Conservation (phyloP, 2,329 filamentous ascomycete species). For the Camptophora hylomeconis region DNA sequence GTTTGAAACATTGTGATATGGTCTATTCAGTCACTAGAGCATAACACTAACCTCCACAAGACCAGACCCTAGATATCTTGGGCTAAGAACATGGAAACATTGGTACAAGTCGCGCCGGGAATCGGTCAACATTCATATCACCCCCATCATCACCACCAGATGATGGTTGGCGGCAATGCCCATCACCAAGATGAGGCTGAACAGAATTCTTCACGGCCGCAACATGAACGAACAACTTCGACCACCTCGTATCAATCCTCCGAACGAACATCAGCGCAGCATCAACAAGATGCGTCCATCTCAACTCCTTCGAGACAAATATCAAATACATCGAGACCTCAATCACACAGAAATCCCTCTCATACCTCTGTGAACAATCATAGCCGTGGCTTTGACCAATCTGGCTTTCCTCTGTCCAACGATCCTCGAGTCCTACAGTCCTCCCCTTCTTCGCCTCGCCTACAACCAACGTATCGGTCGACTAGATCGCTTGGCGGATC, state of each 20-base stretch:
- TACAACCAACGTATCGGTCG: constrained; percentile 33
- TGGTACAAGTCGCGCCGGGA: constrained; percentile 62
- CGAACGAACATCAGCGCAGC: constrained; percentile 5
- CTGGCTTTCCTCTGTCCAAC: constrained; percentile 19
- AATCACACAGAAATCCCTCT: too few species aligned
- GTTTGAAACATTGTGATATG: too few species aligned
- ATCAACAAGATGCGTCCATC: too few species aligned
- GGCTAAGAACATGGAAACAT: constrained; percentile 48
- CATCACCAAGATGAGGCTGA: constrained; percentile 11
- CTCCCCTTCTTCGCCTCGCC: constrained; percentile 32
- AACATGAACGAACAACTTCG: constrained; percentile 1
- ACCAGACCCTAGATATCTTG: constrained; percentile 12
- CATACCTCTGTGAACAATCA: constrained; percentile 14
- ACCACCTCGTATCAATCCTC: constrained; percentile 1
- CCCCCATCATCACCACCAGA: constrained; percentile 34
- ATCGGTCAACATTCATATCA: constrained; percentile 49
- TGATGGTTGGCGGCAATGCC: constrained; percentile 45
- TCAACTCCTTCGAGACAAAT: too few species aligned
- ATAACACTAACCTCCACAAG: too few species aligned
- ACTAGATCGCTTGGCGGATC: constrained; percentile 30
- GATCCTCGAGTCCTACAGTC: constrained; percentile 21
- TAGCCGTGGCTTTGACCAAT: constrained; percentile 16
- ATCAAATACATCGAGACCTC: too few species aligned
- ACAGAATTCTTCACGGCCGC: constrained; percentile 2
- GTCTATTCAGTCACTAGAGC: too few species aligned